These are phyloP conservation scores for Apostasia shenzhenica DNA, from an alignment of 106 monocot genomes.

Conservation along the genomic window DNA sequence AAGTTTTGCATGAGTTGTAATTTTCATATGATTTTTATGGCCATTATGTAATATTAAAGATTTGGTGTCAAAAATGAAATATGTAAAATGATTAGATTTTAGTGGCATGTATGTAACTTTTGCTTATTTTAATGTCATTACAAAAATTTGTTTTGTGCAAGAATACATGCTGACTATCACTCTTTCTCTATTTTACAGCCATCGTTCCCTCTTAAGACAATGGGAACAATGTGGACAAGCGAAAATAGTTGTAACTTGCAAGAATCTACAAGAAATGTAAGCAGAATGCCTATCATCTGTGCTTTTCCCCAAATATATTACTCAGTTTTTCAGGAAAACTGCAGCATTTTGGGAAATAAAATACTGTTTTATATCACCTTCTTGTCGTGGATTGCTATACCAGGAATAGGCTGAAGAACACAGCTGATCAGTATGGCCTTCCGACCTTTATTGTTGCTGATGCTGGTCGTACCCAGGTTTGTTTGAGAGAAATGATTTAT, in stretches of 20 bases:
- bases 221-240: conserved; percentile 92
- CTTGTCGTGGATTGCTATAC: conserved; percentile 6
- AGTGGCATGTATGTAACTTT: no score
- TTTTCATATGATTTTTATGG: no score
- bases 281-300: conserved; percentile 8
- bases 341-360: background rate
- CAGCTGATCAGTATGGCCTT: conserved; percentile 75
- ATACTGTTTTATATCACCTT: background rate
- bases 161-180: background rate
- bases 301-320: background rate
- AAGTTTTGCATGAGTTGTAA: no score
- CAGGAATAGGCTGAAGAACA: conserved; percentile 92
- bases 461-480: conserved; percentile 95
- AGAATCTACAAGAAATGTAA: conserved; percentile 98
- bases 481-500: conserved; percentile 3
- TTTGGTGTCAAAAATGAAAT: no score
- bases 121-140: no score
- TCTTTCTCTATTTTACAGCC: conserved; percentile 24
- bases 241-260: conserved; percentile 91
- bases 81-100: no score
- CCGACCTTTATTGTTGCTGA: conserved; percentile 94
- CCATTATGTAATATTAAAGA: no score
- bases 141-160: no score
- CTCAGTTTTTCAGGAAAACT: background rate
- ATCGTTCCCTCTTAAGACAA: conserved; percentile 65